Evolutionary conservation across 73 alveolate genomes (phyloP).

Genomic region (Uronychia setigera): DNA sequence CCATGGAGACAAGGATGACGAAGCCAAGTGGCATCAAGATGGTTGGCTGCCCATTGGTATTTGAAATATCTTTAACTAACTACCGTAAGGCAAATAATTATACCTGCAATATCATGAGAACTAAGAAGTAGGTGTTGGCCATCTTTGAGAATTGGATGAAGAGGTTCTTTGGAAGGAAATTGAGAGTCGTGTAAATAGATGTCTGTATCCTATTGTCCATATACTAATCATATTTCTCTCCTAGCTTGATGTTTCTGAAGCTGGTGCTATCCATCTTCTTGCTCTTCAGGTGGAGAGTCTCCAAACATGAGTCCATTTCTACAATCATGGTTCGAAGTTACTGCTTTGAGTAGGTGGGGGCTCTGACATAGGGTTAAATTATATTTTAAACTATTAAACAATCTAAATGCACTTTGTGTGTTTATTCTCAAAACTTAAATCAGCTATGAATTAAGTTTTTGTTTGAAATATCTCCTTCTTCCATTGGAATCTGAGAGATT

Average conservation of each 20-base stretch:
- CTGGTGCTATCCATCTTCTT: not conserved
- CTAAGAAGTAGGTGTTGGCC: slow-evolving; percentile 77
- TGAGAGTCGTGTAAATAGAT: slow-evolving; percentile 56
- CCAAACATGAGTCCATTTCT: too few relatives aligned
- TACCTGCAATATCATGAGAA: slow-evolving; percentile 67
- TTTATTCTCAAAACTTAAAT: too few relatives aligned
- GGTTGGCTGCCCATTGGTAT: slow-evolving; percentile 90
- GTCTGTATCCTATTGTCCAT: slow-evolving; percentile 54
- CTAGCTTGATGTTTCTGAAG: not conserved
- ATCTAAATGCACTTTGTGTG: too few relatives aligned
- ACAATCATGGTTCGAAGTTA: too few relatives aligned
- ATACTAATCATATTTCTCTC: not conserved
- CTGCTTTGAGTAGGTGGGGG: too few relatives aligned
- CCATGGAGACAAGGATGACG: slow-evolving; percentile 83
- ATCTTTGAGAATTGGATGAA: slow-evolving; percentile 82
- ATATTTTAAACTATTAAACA: too few relatives aligned
- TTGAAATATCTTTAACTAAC: slow-evolving; percentile 67
- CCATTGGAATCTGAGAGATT: too few relatives aligned
- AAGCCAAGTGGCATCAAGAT: slow-evolving; percentile 85
- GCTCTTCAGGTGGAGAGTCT: too few relatives aligned
- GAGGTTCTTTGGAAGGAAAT: slow-evolving; percentile 68
- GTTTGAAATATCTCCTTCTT: too few relatives aligned
- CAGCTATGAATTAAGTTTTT: too few relatives aligned
- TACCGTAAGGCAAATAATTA: slow-evolving; percentile 28
- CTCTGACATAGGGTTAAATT: too few relatives aligned